Evolutionary conservation across 2,329 filamentous ascomycete genomes (phyloP).

Genomic region (Cladophialophora exuberans): DNA sequence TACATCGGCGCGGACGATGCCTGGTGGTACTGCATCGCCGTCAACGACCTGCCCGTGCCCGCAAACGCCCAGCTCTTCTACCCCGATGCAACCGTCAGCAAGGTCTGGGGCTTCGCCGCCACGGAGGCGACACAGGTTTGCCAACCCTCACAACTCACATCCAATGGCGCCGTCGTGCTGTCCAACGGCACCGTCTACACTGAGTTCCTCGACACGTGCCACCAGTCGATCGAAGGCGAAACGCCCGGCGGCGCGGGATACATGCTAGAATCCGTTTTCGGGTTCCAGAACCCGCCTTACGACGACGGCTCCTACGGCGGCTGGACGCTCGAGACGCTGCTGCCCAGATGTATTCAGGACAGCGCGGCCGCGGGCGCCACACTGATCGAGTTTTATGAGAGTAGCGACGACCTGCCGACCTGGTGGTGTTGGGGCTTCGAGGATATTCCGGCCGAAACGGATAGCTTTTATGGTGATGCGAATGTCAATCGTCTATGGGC

Average conservation of each 20-base stretch:
- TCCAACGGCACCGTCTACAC: slow-evolving; percentile 5
- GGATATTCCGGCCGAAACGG: neutral
- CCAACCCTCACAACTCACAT: slow-evolving; percentile 7
- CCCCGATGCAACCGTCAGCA: slow-evolving; percentile 8
- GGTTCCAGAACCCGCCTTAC: slow-evolving; percentile 4
- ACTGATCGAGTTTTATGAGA: slow-evolving; percentile 10
- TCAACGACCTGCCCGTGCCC: slow-evolving; percentile 8
- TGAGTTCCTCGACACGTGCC: slow-evolving; percentile 9
- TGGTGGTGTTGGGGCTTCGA: slow-evolving; percentile 3
- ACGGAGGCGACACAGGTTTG: neutral
- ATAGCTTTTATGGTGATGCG: slow-evolving; percentile 5
- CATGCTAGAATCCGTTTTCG: slow-evolving; percentile 4
- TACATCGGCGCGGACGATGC: slow-evolving; percentile 11
- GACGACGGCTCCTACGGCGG: slow-evolving; percentile 8
- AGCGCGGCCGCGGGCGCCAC: slow-evolving; percentile 5
- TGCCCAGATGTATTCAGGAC: slow-evolving; percentile 5
- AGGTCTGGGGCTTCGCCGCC: slow-evolving; percentile 10
- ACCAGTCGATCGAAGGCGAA: slow-evolving; percentile 6
- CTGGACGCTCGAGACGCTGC: slow-evolving; percentile 6
- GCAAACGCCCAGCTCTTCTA: neutral
- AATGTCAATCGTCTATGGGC: slow-evolving; percentile 9
- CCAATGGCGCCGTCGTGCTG: slow-evolving; percentile 2
- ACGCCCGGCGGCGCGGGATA: neutral
- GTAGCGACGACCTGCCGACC: neutral
- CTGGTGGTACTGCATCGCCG: slow-evolving; percentile 16